A percentile compares a stretch with the other conserved stretches of the same genome.
Evolutionary conservation across 768 basidiomycete genomes (phyloP).

Genomic region (Boletus insuetus): DNA sequence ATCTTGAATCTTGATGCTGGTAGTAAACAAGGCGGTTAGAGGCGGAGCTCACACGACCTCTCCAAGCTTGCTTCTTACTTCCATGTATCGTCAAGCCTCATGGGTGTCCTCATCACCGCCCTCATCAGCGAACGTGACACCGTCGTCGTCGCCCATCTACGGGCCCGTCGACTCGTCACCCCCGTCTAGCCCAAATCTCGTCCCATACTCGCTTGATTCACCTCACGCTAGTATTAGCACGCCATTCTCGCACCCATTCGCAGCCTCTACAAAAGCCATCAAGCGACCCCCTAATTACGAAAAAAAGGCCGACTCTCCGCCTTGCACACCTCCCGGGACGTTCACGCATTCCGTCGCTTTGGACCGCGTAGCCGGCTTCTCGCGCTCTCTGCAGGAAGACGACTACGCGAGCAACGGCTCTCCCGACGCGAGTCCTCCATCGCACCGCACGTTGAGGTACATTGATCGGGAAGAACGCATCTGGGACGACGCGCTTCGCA

Average conservation of each 20-base stretch:
- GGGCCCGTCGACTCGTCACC: slow-evolving; percentile 40
- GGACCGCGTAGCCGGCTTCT: slow-evolving; percentile 7
- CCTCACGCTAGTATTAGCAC: slow-evolving; percentile 17
- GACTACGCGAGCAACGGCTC: slow-evolving; percentile 16
- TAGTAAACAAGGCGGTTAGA: too few species aligned
- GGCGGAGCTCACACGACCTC: slow-evolving; percentile 17
- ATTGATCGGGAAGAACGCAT: slow-evolving; percentile 34
- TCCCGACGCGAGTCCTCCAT: slow-evolving; percentile 6
- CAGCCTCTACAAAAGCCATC: slow-evolving; percentile 52
- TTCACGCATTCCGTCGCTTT: slow-evolving; percentile 16
- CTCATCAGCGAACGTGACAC: slow-evolving; percentile 37
- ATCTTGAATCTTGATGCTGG: too few species aligned
- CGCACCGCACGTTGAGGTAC: slow-evolving; percentile 16
- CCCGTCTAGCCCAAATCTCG: slow-evolving; percentile 32
- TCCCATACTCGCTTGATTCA: slow-evolving; percentile 28
- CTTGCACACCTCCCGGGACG: slow-evolving; percentile 21
- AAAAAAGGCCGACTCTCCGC: slow-evolving; percentile 29
- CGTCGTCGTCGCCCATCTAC: slow-evolving; percentile 47
- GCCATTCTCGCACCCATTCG: slow-evolving; percentile 46
- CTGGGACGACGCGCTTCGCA: slow-evolving; percentile 48
- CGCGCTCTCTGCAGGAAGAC: slow-evolving; percentile 27
- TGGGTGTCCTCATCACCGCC: not conserved
- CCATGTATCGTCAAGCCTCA: slow-evolving; percentile 10
- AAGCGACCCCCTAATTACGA: slow-evolving; percentile 46
- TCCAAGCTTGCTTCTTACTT: not conserved